phyloP scores from a whole-genome alignment of 805 yeast species.

The Saccharomycopsis sp. region DNA sequence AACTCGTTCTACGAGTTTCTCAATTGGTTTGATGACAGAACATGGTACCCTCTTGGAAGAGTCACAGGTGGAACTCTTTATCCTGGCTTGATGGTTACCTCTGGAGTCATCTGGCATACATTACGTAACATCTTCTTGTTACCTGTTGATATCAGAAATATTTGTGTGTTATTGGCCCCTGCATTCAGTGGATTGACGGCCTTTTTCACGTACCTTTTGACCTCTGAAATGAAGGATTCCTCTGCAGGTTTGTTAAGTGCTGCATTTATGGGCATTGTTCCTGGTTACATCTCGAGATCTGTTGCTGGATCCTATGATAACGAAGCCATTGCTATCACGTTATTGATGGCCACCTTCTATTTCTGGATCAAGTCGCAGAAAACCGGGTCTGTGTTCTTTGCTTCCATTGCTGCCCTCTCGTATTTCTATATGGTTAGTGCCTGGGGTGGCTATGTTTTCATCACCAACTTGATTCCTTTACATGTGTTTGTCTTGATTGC shows the following conservation, averaged over 20 bases:
- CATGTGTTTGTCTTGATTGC: conserved; percentile 84
- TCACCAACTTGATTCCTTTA: conserved; percentile 93
- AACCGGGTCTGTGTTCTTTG: conserved; percentile 82
- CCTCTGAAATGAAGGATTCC: conserved; percentile 83
- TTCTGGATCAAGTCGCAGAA: conserved; percentile 94
- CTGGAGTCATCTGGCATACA: conserved; percentile 80
- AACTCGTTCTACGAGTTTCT: conserved; percentile 85
- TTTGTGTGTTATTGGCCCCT: conserved; percentile 94
- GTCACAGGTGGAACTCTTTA: conserved; percentile 98
- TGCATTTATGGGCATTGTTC: conserved; percentile 93
- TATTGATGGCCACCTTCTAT: conserved; percentile 91
- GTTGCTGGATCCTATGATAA: conserved; percentile 99
- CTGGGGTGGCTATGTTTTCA: conserved; percentile 99
- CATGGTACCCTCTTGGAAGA: conserved; percentile 99
- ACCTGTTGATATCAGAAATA: conserved; percentile 91
- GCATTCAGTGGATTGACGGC: conserved; percentile 94
- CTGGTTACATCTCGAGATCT: conserved; percentile 96
- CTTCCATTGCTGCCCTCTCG: conserved; percentile 73
- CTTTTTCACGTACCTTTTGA: conserved; percentile 76
- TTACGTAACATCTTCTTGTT: conserved; percentile 56
- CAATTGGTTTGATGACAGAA: conserved; percentile 97
- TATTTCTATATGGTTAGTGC: conserved; percentile 99
- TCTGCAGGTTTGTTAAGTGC: conserved; percentile 91
- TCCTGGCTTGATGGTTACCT: conserved; percentile 97
- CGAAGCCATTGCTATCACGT: conserved; percentile 96